These are phyloP conservation scores for Selaginella moellendorffii DNA, from an alignment of 75 land plant species.

Conservation along the genomic window DNA sequence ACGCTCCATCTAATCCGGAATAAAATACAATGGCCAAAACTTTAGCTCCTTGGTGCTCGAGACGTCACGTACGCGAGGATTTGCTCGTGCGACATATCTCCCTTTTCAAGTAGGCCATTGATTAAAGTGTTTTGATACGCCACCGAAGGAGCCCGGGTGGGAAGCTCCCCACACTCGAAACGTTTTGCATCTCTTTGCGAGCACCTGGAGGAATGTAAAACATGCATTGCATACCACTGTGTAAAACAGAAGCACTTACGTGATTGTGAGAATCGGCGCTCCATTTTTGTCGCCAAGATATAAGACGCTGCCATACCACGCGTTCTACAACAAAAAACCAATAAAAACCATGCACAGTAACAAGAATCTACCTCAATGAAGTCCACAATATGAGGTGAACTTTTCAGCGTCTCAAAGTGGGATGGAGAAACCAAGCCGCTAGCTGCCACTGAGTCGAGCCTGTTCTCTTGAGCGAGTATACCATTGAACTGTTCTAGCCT, in stretches of 20 bases:
- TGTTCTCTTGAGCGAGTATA: constrained; percentile 66
- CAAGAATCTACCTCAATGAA: constrained; percentile 31
- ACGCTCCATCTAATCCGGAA: no score
- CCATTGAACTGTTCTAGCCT: constrained; percentile 95
- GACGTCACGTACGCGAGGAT: no score
- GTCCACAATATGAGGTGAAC: constrained; percentile 12
- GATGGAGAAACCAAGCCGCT: constrained; percentile 23
- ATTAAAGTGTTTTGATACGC: constrained; percentile 9
- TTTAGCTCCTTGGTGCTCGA: no score
- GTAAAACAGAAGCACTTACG: constrained; percentile 36
- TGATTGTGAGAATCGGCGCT: constrained; percentile 72
- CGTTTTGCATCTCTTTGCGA: constrained; percentile 9
- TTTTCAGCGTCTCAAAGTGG: constrained; percentile 15
- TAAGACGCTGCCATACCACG: constrained; percentile 70
- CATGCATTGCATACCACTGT: neutral
- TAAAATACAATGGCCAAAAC: no score
- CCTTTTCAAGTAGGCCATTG: constrained; percentile 7
- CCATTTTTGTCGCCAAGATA: constrained; percentile 56
- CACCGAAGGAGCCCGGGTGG: constrained; percentile 7
- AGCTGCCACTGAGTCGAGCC: neutral
- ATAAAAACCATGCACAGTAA: neutral
- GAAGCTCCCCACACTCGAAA: constrained; percentile 10
- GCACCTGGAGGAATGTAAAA: constrained; percentile 12
- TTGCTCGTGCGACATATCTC: no score
- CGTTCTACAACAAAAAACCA: constrained; percentile 30